Percentiles rank a stretch among this genome's conserved stretches.
Conservation (phyloP, 176 grass and related monocot species). For the Aegilops tauschii region DNA sequence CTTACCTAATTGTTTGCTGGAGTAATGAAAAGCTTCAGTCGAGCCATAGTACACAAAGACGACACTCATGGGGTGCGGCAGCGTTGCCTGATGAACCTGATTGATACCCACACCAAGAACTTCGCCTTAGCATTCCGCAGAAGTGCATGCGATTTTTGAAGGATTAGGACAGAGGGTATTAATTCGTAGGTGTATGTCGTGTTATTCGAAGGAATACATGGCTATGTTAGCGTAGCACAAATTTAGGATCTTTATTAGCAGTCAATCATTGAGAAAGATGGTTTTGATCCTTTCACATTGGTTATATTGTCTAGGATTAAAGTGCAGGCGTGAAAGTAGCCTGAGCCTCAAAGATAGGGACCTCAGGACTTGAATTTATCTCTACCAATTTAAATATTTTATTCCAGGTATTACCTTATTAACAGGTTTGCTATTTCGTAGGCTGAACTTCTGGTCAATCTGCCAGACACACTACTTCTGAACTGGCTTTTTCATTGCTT, state of each 20-base stretch:
- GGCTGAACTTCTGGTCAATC: conserved; percentile 75
- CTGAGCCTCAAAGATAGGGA: background rate
- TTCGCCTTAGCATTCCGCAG: too few relatives aligned
- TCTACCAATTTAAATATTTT: background rate
- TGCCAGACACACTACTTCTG: conserved; percentile 69
- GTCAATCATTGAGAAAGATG: background rate
- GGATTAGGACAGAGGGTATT: too few relatives aligned
- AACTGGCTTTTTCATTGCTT: conserved; percentile 95
- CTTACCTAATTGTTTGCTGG: too few relatives aligned
- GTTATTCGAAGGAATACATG: background rate
- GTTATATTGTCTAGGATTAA: background rate
- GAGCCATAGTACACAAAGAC: too few relatives aligned
- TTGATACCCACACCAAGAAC: too few relatives aligned
- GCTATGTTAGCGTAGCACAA: background rate
- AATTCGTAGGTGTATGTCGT: background rate
- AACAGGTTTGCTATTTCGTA: conserved; percentile 35
- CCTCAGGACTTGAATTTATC: background rate
- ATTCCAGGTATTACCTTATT: conserved; percentile 10
- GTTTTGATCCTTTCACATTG: background rate
- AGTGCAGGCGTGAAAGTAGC: background rate
- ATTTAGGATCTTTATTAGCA: background rate
- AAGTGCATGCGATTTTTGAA: too few relatives aligned
- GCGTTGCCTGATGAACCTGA: too few relatives aligned
- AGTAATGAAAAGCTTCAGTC: too few relatives aligned
- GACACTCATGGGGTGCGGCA: too few relatives aligned